Conservation (phyloP, 2,329 filamentous ascomycete species). For the Teratosphaeria destructans region DNA sequence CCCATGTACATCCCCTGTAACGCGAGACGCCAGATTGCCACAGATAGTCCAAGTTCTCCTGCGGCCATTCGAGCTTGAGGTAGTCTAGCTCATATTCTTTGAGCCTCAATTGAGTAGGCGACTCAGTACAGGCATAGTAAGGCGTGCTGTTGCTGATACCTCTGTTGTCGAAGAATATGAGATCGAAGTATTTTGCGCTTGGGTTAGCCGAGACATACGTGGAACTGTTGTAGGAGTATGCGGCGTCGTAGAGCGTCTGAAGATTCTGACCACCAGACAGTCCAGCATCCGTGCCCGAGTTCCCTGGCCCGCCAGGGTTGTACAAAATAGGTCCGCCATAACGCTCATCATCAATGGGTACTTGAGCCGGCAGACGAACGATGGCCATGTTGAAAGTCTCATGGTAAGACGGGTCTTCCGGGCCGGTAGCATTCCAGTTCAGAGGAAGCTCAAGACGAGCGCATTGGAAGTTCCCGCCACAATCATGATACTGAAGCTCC, state of each 20-base stretch:
- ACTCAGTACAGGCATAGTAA: not conserved
- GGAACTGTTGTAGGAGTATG: not conserved
- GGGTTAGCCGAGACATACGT: not conserved
- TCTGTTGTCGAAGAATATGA: slow-evolving; percentile 32
- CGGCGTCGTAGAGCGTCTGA: slow-evolving; percentile 6
- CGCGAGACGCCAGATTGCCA: not conserved
- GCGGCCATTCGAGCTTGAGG: not conserved
- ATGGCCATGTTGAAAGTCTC: slow-evolving; percentile 26
- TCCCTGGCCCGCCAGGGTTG: slow-evolving; percentile 36
- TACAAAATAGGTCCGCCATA: slow-evolving; percentile 30
- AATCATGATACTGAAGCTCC: slow-evolving; percentile 13
- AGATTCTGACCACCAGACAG: slow-evolving; percentile 13
- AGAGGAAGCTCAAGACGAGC: slow-evolving; percentile 38
- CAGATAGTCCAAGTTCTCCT: not conserved
- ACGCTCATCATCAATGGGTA: slow-evolving; percentile 26
- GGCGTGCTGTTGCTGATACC: slow-evolving; percentile 17
- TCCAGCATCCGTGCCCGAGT: slow-evolving; percentile 27
- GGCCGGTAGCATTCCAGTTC: slow-evolving; percentile 21
- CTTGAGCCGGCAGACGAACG: slow-evolving; percentile 33
- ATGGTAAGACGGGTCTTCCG: slow-evolving; percentile 16
- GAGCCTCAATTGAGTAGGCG: not conserved
- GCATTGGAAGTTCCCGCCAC: slow-evolving; percentile 37
- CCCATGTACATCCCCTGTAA: not conserved
- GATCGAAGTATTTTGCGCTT: slow-evolving; percentile 26
- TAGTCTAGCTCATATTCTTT: not conserved